Conservation (phyloP, 441 rosid species). For the Brassica balearica region DNA sequence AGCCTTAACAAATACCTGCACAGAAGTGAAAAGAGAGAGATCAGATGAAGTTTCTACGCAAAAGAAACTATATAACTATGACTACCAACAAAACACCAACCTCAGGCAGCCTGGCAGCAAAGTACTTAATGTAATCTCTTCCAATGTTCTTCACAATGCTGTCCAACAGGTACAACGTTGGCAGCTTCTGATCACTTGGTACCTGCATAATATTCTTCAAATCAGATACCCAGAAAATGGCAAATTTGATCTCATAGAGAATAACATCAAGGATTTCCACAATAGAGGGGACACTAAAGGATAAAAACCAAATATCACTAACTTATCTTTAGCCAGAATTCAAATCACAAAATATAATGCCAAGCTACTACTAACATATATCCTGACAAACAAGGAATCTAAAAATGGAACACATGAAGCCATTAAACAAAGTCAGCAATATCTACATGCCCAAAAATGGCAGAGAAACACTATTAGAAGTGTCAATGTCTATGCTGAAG, state of each 20-base stretch:
- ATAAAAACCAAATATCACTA: background rate
- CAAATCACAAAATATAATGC: constrained; percentile 1
- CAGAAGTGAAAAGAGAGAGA: constrained; percentile 15
- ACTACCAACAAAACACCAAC: constrained; percentile 54
- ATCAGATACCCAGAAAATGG: constrained; percentile 49
- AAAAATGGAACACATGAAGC: constrained; percentile 18
- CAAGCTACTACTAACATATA: constrained; percentile 9
- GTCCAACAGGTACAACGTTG: constrained; percentile 95
- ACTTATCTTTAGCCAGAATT: background rate
- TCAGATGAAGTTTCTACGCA: constrained; percentile 9
- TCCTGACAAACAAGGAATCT: constrained; percentile 22
- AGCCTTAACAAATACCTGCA: constrained; percentile 91
- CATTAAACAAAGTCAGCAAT: background rate
- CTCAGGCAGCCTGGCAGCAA: constrained; percentile 85
- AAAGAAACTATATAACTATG: constrained; percentile 7
- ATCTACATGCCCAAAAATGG: constrained; percentile 22
- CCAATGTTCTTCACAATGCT: constrained; percentile 99
- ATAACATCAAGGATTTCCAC: constrained; percentile 11
- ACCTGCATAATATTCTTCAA: constrained; percentile 74
- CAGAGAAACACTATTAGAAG: constrained; percentile 1
- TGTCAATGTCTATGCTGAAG: background rate
- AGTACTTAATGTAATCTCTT: constrained; percentile 88
- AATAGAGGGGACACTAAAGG: background rate
- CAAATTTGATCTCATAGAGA: constrained; percentile 16
- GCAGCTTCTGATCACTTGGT: constrained; percentile 98